phyloP scores from a whole-genome alignment of 148 eudicot genomes.

The Limonium bicolor region DNA sequence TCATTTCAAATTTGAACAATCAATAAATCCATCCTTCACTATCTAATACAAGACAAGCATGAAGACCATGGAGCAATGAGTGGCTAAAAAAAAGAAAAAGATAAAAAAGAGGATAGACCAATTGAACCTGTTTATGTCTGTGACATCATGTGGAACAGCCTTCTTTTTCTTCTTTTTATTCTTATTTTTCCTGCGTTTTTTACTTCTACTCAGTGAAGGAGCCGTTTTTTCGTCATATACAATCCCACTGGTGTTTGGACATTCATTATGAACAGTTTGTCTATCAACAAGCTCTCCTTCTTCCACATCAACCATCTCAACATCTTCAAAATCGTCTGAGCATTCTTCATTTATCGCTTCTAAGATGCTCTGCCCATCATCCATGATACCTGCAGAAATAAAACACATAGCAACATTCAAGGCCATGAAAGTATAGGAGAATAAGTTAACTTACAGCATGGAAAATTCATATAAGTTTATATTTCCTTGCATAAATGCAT shows the following conservation, averaged over 20 bases:
- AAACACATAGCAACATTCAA: not conserved
- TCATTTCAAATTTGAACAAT: not conserved
- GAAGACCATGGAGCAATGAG: not conserved
- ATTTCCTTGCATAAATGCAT: too few species aligned
- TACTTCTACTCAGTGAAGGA: slow-evolving; percentile 12
- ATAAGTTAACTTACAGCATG: too few species aligned
- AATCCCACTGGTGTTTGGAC: slow-evolving; percentile 11
- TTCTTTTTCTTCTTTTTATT: slow-evolving; percentile 37
- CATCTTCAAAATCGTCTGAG: slow-evolving; percentile 42
- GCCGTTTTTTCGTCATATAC: slow-evolving; percentile 12
- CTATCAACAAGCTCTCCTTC: slow-evolving; percentile 58
- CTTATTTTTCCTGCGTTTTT: slow-evolving; percentile 23
- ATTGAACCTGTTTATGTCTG: slow-evolving; percentile 43
- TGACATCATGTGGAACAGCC: slow-evolving; percentile 18
- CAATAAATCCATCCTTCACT: not conserved
- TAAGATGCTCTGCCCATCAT: slow-evolving; percentile 34
- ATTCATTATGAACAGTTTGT: slow-evolving; percentile 10
- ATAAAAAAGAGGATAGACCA: slow-evolving; percentile 13
- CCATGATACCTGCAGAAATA: slow-evolving; percentile 31
- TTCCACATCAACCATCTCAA: slow-evolving; percentile 72
- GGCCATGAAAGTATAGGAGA: not conserved
- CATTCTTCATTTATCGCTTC: slow-evolving; percentile 41
- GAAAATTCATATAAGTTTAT: too few species aligned
- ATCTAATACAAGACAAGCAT: not conserved
- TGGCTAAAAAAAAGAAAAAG: not conserved